These are phyloP conservation scores for Zasmidium angulare DNA, from an alignment of 2,329 filamentous ascomycete genomes.

Conservation along the genomic window DNA sequence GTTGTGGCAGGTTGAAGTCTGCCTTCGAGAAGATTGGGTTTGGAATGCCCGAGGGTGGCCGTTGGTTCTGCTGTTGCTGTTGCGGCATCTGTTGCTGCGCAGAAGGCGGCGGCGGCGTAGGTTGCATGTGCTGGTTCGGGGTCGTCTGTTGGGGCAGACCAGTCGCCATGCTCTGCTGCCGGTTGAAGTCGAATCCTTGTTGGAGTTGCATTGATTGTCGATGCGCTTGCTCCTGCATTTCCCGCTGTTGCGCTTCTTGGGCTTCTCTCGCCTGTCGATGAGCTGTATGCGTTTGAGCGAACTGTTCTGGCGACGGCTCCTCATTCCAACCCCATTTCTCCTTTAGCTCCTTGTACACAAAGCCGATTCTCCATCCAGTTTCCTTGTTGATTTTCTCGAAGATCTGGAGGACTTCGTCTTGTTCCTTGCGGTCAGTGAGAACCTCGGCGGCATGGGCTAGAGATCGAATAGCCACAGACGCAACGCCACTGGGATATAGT, in stretches of 20 bases:
- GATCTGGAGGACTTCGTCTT: conserved; percentile 76
- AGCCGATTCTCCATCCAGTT: conserved; percentile 75
- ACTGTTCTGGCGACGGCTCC: conserved; percentile 39
- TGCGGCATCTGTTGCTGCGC: conserved; percentile 16
- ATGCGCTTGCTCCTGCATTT: conserved; percentile 30
- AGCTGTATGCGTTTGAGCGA: conserved; percentile 37
- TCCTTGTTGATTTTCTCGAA: conserved; percentile 72
- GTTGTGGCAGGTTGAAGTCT: conserved; percentile 74
- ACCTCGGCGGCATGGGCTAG: conserved; percentile 75
- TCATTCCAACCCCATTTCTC: conserved; percentile 74
- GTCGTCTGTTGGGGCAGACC: conserved; percentile 21
- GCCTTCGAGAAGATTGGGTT: conserved; percentile 72
- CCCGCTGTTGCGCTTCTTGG: conserved; percentile 30
- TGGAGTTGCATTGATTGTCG: conserved; percentile 27
- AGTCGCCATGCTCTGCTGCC: conserved; percentile 21
- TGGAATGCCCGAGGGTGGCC: conserved; percentile 53
- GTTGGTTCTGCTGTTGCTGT: conserved; percentile 17
- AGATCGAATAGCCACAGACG: conserved; percentile 75
- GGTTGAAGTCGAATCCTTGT: conserved; percentile 25
- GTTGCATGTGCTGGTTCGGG: conserved; percentile 26
- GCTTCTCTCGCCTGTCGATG: conserved; percentile 25
- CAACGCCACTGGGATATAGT: conserved; percentile 58
- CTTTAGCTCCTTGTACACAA: conserved; percentile 71
- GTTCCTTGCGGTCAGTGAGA: conserved; percentile 67
- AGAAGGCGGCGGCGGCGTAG: conserved; percentile 26